Evolutionary conservation across 2,329 filamentous ascomycete genomes (phyloP).

Genomic region (Paraphaeosphaeria minitans): DNA sequence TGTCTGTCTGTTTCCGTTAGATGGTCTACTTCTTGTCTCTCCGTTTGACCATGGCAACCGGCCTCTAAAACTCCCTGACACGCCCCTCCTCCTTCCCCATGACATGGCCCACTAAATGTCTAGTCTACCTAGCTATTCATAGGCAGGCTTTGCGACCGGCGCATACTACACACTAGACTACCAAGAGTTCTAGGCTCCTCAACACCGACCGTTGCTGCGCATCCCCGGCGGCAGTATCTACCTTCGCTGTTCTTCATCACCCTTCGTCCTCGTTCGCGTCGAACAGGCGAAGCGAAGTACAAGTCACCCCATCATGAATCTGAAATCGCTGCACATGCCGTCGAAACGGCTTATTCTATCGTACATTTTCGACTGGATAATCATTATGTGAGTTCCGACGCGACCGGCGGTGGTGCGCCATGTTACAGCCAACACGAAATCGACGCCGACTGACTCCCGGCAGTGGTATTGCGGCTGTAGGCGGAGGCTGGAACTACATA

Average conservation of each 20-base stretch:
- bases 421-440: not conserved
- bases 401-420: not conserved
- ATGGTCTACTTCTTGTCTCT: conserved; percentile 1
- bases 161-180: not conserved
- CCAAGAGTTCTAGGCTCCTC: conserved; percentile 16
- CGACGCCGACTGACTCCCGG: conserved; percentile 18
- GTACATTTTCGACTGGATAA: conserved; percentile 76
- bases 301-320: conserved; percentile 27
- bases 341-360: conserved; percentile 64
- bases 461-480: conserved; percentile 63
- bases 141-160: not conserved
- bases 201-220: conserved; percentile 2
- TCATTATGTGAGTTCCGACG: conserved; percentile 60
- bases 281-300: conserved; percentile 9
- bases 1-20: not conserved
- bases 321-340: conserved; percentile 36
- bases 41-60: not conserved
- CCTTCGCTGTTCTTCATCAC: not conserved
- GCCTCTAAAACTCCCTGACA: not conserved
- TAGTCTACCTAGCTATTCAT: not conserved
- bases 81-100: not conserved
- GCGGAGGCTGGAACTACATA: conserved; percentile 63
- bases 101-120: not conserved
- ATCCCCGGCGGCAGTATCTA: not conserved
- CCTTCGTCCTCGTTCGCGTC: conserved; percentile 7